Percentiles rank a stretch among this genome's conserved stretches.
phyloP scores from a whole-genome alignment of 495 filamentous ascomycete species.

The Penicillium salamii region DNA sequence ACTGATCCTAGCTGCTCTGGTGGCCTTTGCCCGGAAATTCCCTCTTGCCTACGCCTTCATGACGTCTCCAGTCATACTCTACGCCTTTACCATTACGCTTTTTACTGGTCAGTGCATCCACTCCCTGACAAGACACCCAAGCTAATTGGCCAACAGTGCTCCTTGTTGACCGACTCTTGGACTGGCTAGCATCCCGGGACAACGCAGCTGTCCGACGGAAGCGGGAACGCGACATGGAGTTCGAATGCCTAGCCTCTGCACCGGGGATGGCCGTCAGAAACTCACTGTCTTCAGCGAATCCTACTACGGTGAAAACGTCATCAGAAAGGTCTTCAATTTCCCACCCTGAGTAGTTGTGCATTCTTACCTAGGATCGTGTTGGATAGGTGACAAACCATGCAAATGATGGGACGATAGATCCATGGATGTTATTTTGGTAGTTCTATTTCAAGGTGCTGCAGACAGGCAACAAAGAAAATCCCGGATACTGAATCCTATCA shows the following conservation, averaged over 20 bases:
- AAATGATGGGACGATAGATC: too few species aligned
- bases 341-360: too few species aligned
- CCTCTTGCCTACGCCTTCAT: constrained; percentile 22
- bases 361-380: too few species aligned
- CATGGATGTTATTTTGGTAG: too few species aligned
- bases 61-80: constrained; percentile 41
- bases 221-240: constrained; percentile 21
- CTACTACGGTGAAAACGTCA: neutral
- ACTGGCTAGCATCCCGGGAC: constrained; percentile 21
- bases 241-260: constrained; percentile 5
- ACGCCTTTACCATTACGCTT: constrained; percentile 27
- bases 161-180: constrained; percentile 44
- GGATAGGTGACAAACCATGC: too few species aligned
- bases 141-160: constrained; percentile 29
- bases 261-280: constrained; percentile 7
- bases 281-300: neutral
- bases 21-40: constrained; percentile 32
- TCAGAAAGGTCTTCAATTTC: neutral
- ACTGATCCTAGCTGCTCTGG: constrained; percentile 25
- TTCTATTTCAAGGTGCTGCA: too few species aligned
- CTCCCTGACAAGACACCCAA: neutral
- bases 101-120: constrained; percentile 30
- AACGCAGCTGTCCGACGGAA: constrained; percentile 32
- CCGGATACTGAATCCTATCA: too few species aligned
- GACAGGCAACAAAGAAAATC: too few species aligned